Percentiles rank a stretch among this genome's conserved stretches.
phyloP scores from a whole-genome alignment of 2,329 filamentous ascomycete species.

The Pseudogymnoascus sp. region DNA sequence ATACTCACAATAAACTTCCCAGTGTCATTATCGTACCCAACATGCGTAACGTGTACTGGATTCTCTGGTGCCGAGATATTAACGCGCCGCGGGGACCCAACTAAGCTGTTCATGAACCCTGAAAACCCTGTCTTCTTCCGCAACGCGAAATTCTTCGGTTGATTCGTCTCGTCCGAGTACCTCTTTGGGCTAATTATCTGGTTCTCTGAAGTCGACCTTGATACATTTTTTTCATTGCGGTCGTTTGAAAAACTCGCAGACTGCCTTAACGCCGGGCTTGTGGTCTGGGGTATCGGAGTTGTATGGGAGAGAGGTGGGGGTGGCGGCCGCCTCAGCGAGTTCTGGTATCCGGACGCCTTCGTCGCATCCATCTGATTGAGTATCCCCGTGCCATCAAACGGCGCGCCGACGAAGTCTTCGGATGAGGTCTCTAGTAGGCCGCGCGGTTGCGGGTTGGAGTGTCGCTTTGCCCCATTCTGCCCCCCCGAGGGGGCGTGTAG shows the following conservation, averaged over 20 bases:
- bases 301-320: constrained; percentile 43
- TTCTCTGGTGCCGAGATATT: constrained; percentile 97
- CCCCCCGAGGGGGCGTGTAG: constrained; percentile 18
- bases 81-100: constrained; percentile 80
- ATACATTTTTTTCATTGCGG: constrained; percentile 39
- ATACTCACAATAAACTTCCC: constrained; percentile 79
- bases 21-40: constrained; percentile 92
- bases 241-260: constrained; percentile 58
- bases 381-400: constrained; percentile 57
- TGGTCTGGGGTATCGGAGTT: constrained; percentile 45
- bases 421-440: constrained; percentile 40
- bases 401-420: constrained; percentile 56
- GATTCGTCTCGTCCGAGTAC: constrained; percentile 69
- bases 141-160: constrained; percentile 49
- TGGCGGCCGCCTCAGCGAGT: constrained; percentile 33
- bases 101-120: constrained; percentile 73
- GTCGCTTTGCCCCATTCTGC: constrained; percentile 24
- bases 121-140: constrained; percentile 87
- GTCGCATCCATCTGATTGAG: constrained; percentile 50
- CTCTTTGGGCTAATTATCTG: constrained; percentile 54
- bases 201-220: constrained; percentile 37
- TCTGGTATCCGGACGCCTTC: constrained; percentile 28
- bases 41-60: constrained; percentile 94
- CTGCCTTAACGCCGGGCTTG: constrained; percentile 52
- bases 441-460: constrained; percentile 31